A percentile compares a stretch with the other conserved stretches of the same genome.
phyloP scores from a whole-genome alignment of 805 yeast species.

The Metschnikowia lachancei region DNA sequence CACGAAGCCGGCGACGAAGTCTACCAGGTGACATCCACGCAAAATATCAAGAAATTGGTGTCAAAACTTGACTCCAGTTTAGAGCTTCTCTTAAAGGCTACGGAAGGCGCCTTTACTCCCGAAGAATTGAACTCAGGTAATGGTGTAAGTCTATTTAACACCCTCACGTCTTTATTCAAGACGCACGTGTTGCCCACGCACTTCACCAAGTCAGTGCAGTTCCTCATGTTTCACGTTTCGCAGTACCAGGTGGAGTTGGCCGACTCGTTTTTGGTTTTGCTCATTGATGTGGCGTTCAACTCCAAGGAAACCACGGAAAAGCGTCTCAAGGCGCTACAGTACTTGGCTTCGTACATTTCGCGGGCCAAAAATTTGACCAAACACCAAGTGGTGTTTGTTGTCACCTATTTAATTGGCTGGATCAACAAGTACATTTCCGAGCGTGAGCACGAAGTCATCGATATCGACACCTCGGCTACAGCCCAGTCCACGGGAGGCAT shows the following conservation, averaged over 20 bases:
- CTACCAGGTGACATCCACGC: conserved; percentile 36
- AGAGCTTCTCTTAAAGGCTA: conserved; percentile 50
- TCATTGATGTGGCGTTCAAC: conserved; percentile 80
- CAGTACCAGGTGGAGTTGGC: conserved; percentile 79
- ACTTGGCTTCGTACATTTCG: conserved; percentile 85
- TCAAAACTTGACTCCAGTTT: conserved; percentile 72
- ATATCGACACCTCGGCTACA: conserved; percentile 21
- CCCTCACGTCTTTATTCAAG: conserved; percentile 72
- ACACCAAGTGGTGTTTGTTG: conserved; percentile 74
- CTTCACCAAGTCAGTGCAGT: conserved; percentile 85
- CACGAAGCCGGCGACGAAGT: conserved; percentile 34
- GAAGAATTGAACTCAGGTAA: conserved; percentile 57
- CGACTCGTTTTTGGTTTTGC: conserved; percentile 77
- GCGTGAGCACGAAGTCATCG: conserved; percentile 77
- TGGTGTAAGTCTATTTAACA: conserved; percentile 67
- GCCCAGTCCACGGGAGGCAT: conserved; percentile 54
- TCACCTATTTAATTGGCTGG: conserved; percentile 83
- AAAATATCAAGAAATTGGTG: conserved; percentile 52
- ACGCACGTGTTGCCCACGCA: conserved; percentile 88
- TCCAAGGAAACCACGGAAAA: conserved; percentile 66
- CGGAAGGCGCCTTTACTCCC: conserved; percentile 48
- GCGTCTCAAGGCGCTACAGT: conserved; percentile 87
- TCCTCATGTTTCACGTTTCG: conserved; percentile 72
- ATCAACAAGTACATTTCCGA: conserved; percentile 75
- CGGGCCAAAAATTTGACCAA: conserved; percentile 72